A percentile compares a stretch with the other conserved stretches of the same genome.
phyloP scores from a whole-genome alignment of 148 eudicot genomes.

The Polygonum aviculare region DNA sequence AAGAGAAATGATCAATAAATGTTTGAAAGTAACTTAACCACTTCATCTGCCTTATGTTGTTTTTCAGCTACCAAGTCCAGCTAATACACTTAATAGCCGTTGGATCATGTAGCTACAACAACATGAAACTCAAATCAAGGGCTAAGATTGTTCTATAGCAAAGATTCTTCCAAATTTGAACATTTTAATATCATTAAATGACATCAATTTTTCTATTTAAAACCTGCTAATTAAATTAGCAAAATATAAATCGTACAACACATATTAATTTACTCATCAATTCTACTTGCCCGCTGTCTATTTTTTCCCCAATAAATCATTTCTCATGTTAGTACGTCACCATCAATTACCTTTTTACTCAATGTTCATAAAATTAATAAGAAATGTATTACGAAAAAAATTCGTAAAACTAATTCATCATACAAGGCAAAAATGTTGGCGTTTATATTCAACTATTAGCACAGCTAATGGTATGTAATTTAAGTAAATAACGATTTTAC shows the following conservation, averaged over 20 bases:
- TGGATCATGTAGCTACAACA: not conserved
- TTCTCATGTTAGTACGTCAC: not conserved
- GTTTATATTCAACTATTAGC: too few relatives aligned
- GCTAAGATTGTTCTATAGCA: not conserved
- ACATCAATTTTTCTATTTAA: not conserved
- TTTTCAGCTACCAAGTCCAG: not conserved
- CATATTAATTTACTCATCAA: not conserved
- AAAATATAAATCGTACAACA: not conserved
- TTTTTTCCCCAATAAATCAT: not conserved
- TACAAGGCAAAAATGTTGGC: too few relatives aligned
- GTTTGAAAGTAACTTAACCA: not conserved
- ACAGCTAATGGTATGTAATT: too few relatives aligned
- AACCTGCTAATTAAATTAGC: too few relatives aligned
- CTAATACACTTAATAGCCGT: not conserved
- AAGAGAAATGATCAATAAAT: not conserved
- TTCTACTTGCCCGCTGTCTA: not conserved
- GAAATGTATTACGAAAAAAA: too few relatives aligned
- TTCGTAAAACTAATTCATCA: too few relatives aligned
- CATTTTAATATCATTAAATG: not conserved
- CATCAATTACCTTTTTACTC: not conserved
- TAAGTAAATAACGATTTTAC: constrained; percentile 19
- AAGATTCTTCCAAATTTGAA: not conserved
- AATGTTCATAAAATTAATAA: not conserved
- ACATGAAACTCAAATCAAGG: not conserved
- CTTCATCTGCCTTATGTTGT: not conserved